Evolutionary conservation across 768 basidiomycete species (phyloP).

Genomic region (Hysterangium stoloniferum): DNA sequence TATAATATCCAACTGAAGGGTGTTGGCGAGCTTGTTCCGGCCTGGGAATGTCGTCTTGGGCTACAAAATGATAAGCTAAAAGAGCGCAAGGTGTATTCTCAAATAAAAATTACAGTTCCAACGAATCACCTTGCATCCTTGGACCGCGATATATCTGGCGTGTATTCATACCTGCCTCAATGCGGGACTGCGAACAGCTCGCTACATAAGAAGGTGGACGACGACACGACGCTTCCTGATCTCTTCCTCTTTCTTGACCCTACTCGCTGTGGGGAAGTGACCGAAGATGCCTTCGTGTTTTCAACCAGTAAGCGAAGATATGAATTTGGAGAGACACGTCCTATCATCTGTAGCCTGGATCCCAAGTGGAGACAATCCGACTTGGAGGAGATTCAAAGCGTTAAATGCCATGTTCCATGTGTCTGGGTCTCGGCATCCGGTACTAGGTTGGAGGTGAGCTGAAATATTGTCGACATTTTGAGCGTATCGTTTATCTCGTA

Average conservation of each 20-base stretch:
- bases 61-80: conserved; percentile 56
- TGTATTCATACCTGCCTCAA: conserved; percentile 69
- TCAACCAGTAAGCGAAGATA: conserved; percentile 69
- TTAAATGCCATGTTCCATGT: conserved; percentile 52
- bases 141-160: conserved; percentile 78
- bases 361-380: conserved; percentile 68
- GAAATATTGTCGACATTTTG: conserved; percentile 16
- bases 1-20: conserved; percentile 59
- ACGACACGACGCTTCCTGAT: conserved; percentile 47
- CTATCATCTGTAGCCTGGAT: conserved; percentile 66
- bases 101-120: conserved; percentile 55
- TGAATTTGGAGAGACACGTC: conserved; percentile 75
- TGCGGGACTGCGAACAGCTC: conserved; percentile 86
- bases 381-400: conserved; percentile 33
- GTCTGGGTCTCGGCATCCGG: conserved; percentile 48
- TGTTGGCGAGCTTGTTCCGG: conserved; percentile 60
- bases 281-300: conserved; percentile 79
- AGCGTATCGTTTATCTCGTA: neutral
- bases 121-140: conserved; percentile 34
- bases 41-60: conserved; percentile 82
- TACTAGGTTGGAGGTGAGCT: conserved; percentile 49
- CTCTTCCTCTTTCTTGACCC: conserved; percentile 76
- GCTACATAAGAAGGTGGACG: conserved; percentile 51
- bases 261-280: conserved; percentile 63
- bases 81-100: conserved; percentile 59